Percentiles rank a stretch among this genome's conserved stretches.
These are phyloP conservation scores for Acrocalymma vagum DNA, from an alignment of 2,329 filamentous ascomycete species.

Conservation along the genomic window DNA sequence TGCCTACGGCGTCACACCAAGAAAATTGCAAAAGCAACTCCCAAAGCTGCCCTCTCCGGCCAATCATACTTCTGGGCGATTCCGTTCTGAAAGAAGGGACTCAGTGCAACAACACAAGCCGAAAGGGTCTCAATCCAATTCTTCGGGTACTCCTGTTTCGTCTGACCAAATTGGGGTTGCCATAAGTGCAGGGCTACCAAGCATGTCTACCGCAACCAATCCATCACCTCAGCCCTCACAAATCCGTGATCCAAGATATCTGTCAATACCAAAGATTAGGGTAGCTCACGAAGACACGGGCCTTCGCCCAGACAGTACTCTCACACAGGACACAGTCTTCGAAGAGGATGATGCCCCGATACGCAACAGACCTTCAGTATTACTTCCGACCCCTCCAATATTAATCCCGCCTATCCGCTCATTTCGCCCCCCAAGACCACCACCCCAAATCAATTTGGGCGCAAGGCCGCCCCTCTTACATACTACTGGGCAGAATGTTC, in stretches of 20 bases:
- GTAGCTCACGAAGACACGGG: conserved; percentile 12
- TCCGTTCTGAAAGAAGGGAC: conserved; percentile 2
- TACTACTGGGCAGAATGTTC: conserved; percentile 9
- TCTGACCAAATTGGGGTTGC: conserved; percentile 46
- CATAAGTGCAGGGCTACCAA: conserved; percentile 45
- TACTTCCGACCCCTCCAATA: conserved; percentile 41
- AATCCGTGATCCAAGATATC: too few relatives aligned
- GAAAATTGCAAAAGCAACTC: conserved; percentile 20
- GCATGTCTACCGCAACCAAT: conserved; percentile 27
- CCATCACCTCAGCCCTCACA: too few relatives aligned
- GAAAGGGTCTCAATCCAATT: conserved; percentile 18
- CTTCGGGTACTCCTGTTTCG: conserved; percentile 7
- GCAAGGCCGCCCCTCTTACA: not conserved
- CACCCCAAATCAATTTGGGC: conserved; percentile 11
- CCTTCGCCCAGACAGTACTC: conserved; percentile 37
- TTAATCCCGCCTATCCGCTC: conserved; percentile 44
- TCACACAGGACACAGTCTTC: conserved; percentile 47
- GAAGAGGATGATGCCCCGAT: conserved; percentile 43
- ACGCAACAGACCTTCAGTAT: conserved; percentile 33
- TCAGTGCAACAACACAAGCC: conserved; percentile 6
- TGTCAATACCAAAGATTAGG: conserved; percentile 14
- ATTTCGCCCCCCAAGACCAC: conserved; percentile 37
- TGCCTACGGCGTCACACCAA: too few relatives aligned
- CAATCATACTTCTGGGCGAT: conserved; percentile 11
- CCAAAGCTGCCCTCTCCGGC: conserved; percentile 24